A percentile compares a stretch with the other conserved stretches of the same genome.
Conservation (phyloP, 495 filamentous ascomycete genomes). For the Daldinia childiae region DNA sequence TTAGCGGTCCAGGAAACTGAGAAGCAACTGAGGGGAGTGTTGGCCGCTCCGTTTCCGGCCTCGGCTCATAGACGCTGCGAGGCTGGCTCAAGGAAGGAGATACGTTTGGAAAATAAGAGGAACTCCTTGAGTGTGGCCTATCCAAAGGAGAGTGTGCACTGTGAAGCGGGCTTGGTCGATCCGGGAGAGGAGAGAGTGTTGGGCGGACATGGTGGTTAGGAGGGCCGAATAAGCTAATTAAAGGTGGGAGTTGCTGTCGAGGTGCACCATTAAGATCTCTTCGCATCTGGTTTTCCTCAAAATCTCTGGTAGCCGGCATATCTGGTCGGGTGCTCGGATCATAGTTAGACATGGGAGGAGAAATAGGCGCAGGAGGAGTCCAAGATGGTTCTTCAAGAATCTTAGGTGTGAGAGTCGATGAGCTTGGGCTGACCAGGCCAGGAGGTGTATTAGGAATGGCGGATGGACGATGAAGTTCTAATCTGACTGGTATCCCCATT, state of each 20-base stretch:
- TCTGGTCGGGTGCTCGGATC: conserved; percentile 55
- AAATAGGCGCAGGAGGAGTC: conserved; percentile 43
- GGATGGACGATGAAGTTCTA: conserved; percentile 57
- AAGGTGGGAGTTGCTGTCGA: conserved; percentile 60
- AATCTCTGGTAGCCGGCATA: conserved; percentile 51
- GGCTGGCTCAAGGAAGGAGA: conserved; percentile 49
- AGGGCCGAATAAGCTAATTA: conserved; percentile 65
- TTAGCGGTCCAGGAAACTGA: conserved; percentile 54
- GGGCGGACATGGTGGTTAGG: conserved; percentile 50
- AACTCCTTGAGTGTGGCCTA: conserved; percentile 54
- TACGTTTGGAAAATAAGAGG: conserved; percentile 57
- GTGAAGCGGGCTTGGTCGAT: conserved; percentile 50
- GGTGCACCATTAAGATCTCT: conserved; percentile 48
- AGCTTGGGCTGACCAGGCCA: conserved; percentile 55
- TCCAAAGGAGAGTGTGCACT: conserved; percentile 58
- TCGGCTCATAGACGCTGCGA: conserved; percentile 54
- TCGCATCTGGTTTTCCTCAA: conserved; percentile 46
- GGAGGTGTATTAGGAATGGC: conserved; percentile 56
- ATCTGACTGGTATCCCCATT: conserved; percentile 59
- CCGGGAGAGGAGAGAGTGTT: conserved; percentile 55
- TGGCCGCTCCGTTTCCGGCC: conserved; percentile 49
- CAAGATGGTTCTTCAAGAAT: conserved; percentile 54
- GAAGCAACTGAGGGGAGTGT: conserved; percentile 53
- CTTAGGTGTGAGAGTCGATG: conserved; percentile 50
- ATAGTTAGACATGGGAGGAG: conserved; percentile 65